Conservation (phyloP, 495 filamentous ascomycete genomes). For the Hypoxylon rickii region DNA sequence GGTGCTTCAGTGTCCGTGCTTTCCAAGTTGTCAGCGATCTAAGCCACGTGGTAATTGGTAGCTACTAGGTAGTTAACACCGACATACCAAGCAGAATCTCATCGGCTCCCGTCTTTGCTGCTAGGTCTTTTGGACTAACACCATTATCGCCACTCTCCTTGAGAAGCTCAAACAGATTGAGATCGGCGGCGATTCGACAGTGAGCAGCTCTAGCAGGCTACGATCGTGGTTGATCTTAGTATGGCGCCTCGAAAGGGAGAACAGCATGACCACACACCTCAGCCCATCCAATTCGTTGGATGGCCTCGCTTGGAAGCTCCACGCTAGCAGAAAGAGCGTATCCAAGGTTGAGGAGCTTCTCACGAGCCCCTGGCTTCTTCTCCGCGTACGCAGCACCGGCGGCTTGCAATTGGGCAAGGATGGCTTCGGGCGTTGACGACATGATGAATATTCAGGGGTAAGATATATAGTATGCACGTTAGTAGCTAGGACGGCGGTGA, state of each 20-base stretch:
- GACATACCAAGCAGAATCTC: conserved; percentile 28
- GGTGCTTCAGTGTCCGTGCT: conserved; percentile 46
- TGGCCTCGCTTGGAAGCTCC: conserved; percentile 45
- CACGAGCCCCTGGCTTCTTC: conserved; percentile 41
- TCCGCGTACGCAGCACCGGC: conserved; percentile 34
- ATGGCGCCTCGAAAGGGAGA: neutral
- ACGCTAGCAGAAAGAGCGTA: conserved; percentile 39
- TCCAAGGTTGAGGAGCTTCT: conserved; percentile 43
- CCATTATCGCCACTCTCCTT: conserved; percentile 36
- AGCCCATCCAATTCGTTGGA: conserved; percentile 49
- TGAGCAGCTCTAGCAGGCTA: conserved; percentile 47
- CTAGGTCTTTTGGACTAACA: conserved; percentile 27
- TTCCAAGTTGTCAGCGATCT: neutral
- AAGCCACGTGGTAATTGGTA: neutral
- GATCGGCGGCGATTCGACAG: conserved; percentile 43
- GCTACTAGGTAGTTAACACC: neutral
- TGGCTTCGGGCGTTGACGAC: conserved; percentile 9
- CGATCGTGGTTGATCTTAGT: neutral
- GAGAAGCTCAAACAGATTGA: conserved; percentile 43
- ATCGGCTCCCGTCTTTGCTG: conserved; percentile 39
- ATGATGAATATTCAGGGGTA: neutral
- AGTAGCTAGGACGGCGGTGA: too few species aligned
- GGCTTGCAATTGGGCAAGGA: conserved; percentile 22
- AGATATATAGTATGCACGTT: too few species aligned
- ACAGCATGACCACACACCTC: conserved; percentile 34